Base-by-base conservation (phyloP, 1,284 basidiomycete species). In the Moniliophthora roreri region DNA sequence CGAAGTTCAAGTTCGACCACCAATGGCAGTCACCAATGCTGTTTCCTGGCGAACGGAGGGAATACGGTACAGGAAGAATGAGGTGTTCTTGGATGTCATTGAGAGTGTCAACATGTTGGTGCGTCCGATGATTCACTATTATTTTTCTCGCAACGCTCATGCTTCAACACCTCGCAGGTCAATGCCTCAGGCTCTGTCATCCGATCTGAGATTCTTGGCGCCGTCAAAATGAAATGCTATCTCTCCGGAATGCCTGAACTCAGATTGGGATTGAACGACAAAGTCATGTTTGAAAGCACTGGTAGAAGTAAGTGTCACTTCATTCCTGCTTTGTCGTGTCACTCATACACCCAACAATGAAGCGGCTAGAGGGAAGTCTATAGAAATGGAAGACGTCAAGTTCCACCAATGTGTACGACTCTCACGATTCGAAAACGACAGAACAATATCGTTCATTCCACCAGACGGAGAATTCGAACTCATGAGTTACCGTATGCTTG, bases 371-470 rank as follows among this genome's bases (percentile, higher is more conserved):
- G 97, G 97, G 5, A 99, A 99, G 72, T 89, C 95, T 3, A 97
- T 99, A 65, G 97, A 99, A 74, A 98, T 99, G 93, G 97, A 99
- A 71, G 97, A 99, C 67, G 94, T 98, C 74, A 98, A 98, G 70
- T 99, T 99, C 76, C 97, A 99, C 69, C 97, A 99, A 78, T 99
- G 97, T 67, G 97, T 99, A 13, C 91, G 97, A n/a, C 80, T 99
- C n/a, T 92, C 95, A 6, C 85, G 96, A 13, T 99, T 99, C 68
- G 97, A 99, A 66, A 98, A 98, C 71, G 97, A 99, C 75, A 87
- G 97, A 54, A 99, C 96, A 1, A 99, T 99, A 69, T 94, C 91
- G 23, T 99, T 99, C 74, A 99, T 99, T 65, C 97, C 97, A 0
- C 97, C 97, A 1, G 97, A 99, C 67, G 97, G 97, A 61, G 96